Evolutionary conservation across 768 basidiomycete genomes (phyloP).

Genomic region (Rhizopogon vulgaris): DNA sequence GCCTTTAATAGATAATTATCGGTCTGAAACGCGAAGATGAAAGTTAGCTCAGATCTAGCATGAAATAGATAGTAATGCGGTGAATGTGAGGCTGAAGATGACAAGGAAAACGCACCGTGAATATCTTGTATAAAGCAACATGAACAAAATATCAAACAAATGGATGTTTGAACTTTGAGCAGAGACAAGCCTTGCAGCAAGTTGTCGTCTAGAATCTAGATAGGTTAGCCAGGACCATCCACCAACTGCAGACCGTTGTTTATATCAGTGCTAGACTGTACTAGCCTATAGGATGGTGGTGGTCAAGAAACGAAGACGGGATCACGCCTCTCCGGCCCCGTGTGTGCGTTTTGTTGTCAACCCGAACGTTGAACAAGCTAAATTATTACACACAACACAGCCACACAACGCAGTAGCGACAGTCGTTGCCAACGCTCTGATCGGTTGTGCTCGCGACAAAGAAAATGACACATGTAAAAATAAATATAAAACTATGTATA

Average conservation of each 20-base stretch:
- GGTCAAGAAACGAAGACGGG: not conserved
- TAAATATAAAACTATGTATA: not conserved
- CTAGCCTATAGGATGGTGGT: not conserved
- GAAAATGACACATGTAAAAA: no score
- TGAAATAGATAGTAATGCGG: slow-evolving; percentile 19
- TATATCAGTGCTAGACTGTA: not conserved
- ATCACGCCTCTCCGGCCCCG: not conserved
- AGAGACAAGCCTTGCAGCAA: not conserved
- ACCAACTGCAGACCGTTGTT: not conserved
- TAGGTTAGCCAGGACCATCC: not conserved
- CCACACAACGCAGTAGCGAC: not conserved
- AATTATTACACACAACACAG: not conserved
- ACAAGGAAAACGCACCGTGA: slow-evolving; percentile 21
- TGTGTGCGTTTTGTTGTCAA: not conserved
- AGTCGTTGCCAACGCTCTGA: no score
- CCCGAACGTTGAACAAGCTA: not conserved
- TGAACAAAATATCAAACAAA: not conserved
- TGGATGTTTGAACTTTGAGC: no score
- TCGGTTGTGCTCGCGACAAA: no score
- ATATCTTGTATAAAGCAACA: slow-evolving; percentile 13
- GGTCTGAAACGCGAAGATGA: slow-evolving; percentile 16
- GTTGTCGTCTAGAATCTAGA: not conserved
- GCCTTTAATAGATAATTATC: slow-evolving; percentile 22
- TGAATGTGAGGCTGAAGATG: slow-evolving; percentile 17
- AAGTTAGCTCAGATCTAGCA: slow-evolving; percentile 1